These are phyloP conservation scores for Candida ortonii DNA, from an alignment of 805 yeast genomes.

Conservation along the genomic window DNA sequence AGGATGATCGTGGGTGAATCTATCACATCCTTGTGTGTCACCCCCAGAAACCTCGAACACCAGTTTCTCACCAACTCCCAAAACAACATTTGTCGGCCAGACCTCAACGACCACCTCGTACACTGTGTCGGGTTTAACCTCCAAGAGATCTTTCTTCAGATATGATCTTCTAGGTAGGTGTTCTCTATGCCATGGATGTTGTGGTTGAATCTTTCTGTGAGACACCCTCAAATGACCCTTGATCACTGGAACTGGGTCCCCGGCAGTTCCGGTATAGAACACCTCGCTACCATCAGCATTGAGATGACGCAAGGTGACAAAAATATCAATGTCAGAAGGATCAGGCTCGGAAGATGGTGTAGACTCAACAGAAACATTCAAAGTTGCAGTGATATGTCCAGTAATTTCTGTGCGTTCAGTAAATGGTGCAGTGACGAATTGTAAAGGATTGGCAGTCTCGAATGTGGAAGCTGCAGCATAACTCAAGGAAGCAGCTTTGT, in stretches of 20 bases:
- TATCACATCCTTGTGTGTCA: conserved; percentile 11
- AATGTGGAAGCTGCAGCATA: conserved; percentile 8
- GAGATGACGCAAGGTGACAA: conserved; percentile 10
- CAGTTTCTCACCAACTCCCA: conserved; percentile 8
- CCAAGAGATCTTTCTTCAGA: conserved; percentile 6
- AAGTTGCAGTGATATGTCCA: conserved; percentile 10
- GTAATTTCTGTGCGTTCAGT: conserved; percentile 7
- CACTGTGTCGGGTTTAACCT: conserved; percentile 6
- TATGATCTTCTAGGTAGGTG: conserved; percentile 9
- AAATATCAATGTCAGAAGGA: conserved; percentile 13
- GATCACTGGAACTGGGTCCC: conserved; percentile 13
- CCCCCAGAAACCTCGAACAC: conserved; percentile 11
- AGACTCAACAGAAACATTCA: conserved; percentile 9
- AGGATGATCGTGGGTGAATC: conserved; percentile 11
- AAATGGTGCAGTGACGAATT: conserved; percentile 5
- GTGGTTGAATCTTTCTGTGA: conserved; percentile 6
- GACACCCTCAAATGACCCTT: conserved; percentile 10
- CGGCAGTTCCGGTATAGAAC: conserved; percentile 12
- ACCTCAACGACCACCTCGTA: conserved; percentile 11
- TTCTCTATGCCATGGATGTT: conserved; percentile 7
- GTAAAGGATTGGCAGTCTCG: conserved; percentile 5
- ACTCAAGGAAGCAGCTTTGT: conserved; percentile 1
- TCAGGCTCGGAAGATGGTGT: conserved; percentile 6
- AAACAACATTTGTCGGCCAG: conserved; percentile 13
- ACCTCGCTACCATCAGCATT: conserved; percentile 5